Base-by-base conservation (phyloP, 768 basidiomycete species). In the Gloeophyllum trabeum region DNA sequence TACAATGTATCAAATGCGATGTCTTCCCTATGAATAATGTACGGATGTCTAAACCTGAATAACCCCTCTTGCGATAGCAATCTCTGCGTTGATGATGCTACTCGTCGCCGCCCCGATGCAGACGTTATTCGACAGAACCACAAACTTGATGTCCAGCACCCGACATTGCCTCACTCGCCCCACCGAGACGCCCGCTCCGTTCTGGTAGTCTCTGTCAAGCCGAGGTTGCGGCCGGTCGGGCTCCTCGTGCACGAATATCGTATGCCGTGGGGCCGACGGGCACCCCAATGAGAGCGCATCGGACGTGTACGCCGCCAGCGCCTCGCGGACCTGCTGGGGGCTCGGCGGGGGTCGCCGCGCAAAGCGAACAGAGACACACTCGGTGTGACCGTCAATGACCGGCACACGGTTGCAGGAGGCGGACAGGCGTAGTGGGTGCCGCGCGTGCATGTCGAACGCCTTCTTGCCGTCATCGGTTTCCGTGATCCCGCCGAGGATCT, bases 21-120 rank as follows among this genome's bases (percentile, higher is more conserved):
- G n/a, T n/a, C n/a, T n/a, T n/a, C n/a, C n/a, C n/a, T n/a, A n/a
- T n/a, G n/a, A n/a, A n/a, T n/a, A n/a, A n/a, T n/a, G n/a, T n/a
- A 32, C 28, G 16, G 28, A 20, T 30, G 24, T 2, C 39, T 53
- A 53, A 21, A 53, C 32, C 6, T 28, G 3, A 24, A 71, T 45
- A 37, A 79, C 46, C 13, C 83, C 85, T 62, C 81, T 89, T 32
- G 82, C 57, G 4, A 91, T 75, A n/a, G 92, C 92, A n/a, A 84
- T 63, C 66, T 97, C 92, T 2, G 94, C 94, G 56, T 98, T 99
- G 53, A 98, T 93, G 56, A 99, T 86, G 49, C 85, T 89, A 48
- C 87, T 91, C 39, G 96, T 99, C 40, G 96, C 94, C 18, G 96
- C 94, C 5, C 96, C 94, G 50, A 97, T 87, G 43, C 80, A 79